phyloP scores from a whole-genome alignment of 345 rosid species.

The Eucalyptus dawsonii region DNA sequence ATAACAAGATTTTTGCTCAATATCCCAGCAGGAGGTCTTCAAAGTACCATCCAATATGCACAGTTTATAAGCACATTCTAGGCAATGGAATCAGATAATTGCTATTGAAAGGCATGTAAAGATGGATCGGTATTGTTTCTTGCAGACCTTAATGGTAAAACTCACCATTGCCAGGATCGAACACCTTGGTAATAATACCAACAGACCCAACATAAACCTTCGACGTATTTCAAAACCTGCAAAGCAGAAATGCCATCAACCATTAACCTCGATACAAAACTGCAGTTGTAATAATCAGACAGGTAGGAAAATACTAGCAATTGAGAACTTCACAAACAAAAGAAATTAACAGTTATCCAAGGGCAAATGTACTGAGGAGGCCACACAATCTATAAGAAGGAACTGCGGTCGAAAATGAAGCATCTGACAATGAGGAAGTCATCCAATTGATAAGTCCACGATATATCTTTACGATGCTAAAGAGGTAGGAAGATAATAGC shows the following conservation, averaged over 20 bases:
- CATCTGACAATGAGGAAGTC: background rate
- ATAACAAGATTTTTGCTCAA: background rate
- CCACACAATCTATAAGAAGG: background rate
- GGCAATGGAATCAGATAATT: background rate
- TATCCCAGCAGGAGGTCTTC: background rate
- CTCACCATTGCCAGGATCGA: constrained; percentile 97
- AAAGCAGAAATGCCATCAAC: background rate
- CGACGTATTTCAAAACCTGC: constrained; percentile 87
- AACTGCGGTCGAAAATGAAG: background rate
- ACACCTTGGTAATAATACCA: constrained; percentile 96
- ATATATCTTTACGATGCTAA: background rate
- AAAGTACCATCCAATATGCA: background rate
- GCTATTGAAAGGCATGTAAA: background rate
- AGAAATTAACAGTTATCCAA: background rate
- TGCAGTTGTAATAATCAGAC: background rate
- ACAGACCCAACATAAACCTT: constrained; percentile 98
- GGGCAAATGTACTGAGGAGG: background rate
- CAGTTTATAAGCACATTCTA: background rate
- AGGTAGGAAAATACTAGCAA: background rate
- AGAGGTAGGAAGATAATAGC: background rate
- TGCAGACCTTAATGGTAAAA: background rate
- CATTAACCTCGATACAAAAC: background rate
- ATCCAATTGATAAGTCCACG: background rate
- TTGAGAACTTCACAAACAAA: background rate
- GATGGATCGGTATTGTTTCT: background rate